Percentiles rank a stretch among this genome's conserved stretches.
Conservation (phyloP, 176 grass and related monocot genomes). For the Avena sativa region DNA sequence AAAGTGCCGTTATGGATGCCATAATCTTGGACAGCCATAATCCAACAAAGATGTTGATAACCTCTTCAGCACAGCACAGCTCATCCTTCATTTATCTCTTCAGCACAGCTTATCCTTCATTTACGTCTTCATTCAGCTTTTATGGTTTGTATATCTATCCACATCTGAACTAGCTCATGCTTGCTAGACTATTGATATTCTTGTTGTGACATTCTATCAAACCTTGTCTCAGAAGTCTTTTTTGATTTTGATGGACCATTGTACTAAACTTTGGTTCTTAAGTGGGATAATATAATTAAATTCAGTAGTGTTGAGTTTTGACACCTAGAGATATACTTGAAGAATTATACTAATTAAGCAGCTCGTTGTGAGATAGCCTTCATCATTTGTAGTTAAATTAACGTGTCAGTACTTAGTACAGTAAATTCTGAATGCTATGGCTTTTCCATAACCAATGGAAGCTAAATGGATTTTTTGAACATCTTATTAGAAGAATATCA, state of each 20-base stretch:
- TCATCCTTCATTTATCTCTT: constrained; percentile 12
- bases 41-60: background rate
- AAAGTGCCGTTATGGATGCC: background rate
- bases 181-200: constrained; percentile 14
- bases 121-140: background rate
- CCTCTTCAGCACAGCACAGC: background rate
- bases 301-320: background rate
- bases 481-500: background rate
- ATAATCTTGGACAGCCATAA: background rate
- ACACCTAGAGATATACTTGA: background rate
- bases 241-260: background rate
- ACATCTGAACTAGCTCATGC: background rate
- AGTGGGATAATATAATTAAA: background rate
- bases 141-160: constrained; percentile 1
- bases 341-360: background rate
- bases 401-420: background rate
- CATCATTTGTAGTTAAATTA: background rate
- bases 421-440: constrained; percentile 4
- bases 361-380: background rate
- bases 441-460: background rate
- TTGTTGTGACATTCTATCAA: background rate
- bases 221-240: background rate
- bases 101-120: constrained; percentile 17
- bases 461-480: background rate
- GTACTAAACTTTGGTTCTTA: constrained; percentile 4